Percentiles rank a stretch among this genome's conserved stretches.
These are phyloP conservation scores for Arctostaphylos glauca DNA, from an alignment of 148 eudicot species.

Conservation along the genomic window DNA sequence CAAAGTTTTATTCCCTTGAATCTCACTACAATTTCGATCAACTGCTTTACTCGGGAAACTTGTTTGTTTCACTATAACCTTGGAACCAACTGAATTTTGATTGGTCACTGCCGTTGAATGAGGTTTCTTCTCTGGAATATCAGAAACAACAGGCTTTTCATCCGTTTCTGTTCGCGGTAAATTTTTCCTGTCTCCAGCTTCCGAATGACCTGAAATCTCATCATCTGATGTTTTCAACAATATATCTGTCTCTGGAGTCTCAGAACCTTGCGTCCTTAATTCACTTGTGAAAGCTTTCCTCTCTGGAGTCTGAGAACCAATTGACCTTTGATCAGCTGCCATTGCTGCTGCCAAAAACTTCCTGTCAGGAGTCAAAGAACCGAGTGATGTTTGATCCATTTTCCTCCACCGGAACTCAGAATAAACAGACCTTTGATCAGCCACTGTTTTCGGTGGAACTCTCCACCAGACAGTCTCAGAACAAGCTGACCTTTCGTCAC, in stretches of 20 bases:
- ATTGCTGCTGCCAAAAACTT: neutral
- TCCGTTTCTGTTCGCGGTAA: slow-evolving; percentile 7
- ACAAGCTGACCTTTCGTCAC: slow-evolving; percentile 35
- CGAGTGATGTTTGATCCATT: slow-evolving; percentile 4
- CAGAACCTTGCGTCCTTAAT: slow-evolving; percentile 17
- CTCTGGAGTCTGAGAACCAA: slow-evolving; percentile 19
- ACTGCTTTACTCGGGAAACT: neutral
- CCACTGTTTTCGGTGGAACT: neutral
- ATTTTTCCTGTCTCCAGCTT: slow-evolving; percentile 10
- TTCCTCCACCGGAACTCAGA: slow-evolving; percentile 30
- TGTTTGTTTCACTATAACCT: neutral
- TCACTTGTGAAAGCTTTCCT: slow-evolving; percentile 12
- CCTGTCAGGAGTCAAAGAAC: slow-evolving; percentile 22
- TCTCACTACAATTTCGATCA: slow-evolving; percentile 22
- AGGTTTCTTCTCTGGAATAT: slow-evolving; percentile 26
- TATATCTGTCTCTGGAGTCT: slow-evolving; percentile 33
- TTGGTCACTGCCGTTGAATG: slow-evolving; percentile 4
- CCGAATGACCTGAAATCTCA: slow-evolving; percentile 10
- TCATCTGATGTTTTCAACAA: slow-evolving; percentile 18
- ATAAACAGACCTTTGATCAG: slow-evolving; percentile 19
- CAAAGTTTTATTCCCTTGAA: slow-evolving; percentile 27
- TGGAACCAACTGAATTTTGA: slow-evolving; percentile 11
- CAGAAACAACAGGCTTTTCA: slow-evolving; percentile 8
- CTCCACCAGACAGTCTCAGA: slow-evolving; percentile 28
- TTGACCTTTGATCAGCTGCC: slow-evolving; percentile 18